Conservation (phyloP, 331 rosid species). For the Quercus phellos region DNA sequence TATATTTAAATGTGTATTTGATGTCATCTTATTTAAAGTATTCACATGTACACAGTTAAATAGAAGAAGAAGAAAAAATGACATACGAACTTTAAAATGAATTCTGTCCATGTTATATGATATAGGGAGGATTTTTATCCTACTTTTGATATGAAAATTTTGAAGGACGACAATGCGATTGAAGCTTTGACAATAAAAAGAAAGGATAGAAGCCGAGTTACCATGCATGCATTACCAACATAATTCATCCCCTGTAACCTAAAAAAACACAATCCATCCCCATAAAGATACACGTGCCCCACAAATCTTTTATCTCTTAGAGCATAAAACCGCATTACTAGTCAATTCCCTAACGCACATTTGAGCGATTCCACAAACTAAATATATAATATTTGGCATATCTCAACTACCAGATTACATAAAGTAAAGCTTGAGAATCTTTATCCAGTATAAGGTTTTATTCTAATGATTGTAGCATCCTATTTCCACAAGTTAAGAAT, state of each 20-base stretch:
- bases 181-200: not conserved
- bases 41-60: too few species aligned
- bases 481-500: not conserved
- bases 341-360: slow-evolving; percentile 2
- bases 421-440: slow-evolving; percentile 3
- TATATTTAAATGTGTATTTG: too few species aligned
- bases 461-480: not conserved
- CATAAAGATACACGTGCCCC: slow-evolving; percentile 13
- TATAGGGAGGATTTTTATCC: too few species aligned
- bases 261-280: not conserved
- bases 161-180: not conserved
- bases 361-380: slow-evolving; percentile 6
- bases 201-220: not conserved
- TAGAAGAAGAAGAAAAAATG: too few species aligned
- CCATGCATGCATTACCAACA: not conserved
- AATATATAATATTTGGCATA: not conserved
- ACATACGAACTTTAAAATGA: too few species aligned
- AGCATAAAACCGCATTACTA: slow-evolving; percentile 14
- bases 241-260: too few species aligned
- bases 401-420: not conserved
- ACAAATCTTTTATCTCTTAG: slow-evolving; percentile 23
- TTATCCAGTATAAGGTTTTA: not conserved
- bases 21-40: too few species aligned
- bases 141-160: too few species aligned
- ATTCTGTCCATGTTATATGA: too few species aligned